Percentiles rank a stretch among this genome's conserved stretches.
phyloP scores from a whole-genome alignment of 1,284 basidiomycete species.

The Marasmius oreades region DNA sequence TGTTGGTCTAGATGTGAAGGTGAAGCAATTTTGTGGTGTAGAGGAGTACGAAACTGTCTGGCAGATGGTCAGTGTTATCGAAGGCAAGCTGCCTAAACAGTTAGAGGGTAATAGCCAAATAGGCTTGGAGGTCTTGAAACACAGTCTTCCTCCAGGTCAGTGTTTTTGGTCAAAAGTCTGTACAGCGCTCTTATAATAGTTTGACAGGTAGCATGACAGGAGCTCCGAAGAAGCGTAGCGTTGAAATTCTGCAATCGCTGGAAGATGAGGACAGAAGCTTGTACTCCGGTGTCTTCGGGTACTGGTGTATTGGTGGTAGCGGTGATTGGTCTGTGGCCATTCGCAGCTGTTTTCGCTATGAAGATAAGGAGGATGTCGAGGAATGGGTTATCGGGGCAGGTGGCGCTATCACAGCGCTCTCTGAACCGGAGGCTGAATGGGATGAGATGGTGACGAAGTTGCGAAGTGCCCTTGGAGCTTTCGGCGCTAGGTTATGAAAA shows the following conservation, averaged over 20 bases:
- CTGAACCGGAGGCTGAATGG: slow-evolving; percentile 87
- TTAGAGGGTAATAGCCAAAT: slow-evolving; percentile 41
- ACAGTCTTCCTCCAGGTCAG: slow-evolving; percentile 85
- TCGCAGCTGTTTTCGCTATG: slow-evolving; percentile 84
- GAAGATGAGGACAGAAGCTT: slow-evolving; percentile 74
- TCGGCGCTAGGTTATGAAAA: slow-evolving; percentile 29
- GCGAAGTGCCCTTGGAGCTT: slow-evolving; percentile 65
- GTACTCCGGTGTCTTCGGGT: slow-evolving; percentile 95
- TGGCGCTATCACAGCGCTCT: slow-evolving; percentile 94
- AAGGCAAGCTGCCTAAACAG: slow-evolving; percentile 49
- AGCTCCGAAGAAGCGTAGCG: slow-evolving; percentile 91
- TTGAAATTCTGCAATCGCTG: slow-evolving; percentile 84
- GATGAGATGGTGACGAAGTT: slow-evolving; percentile 91
- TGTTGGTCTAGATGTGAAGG: slow-evolving; percentile 73
- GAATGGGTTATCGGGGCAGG: slow-evolving; percentile 86
- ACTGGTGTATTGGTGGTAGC: slow-evolving; percentile 85
- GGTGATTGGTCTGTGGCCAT: slow-evolving; percentile 97
- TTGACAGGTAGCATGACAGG: slow-evolving; percentile 91
- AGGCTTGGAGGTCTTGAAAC: slow-evolving; percentile 76
- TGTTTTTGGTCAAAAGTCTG: background rate
- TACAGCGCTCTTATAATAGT: background rate
- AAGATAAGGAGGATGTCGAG: slow-evolving; percentile 40
- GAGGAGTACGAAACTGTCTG: slow-evolving; percentile 96
- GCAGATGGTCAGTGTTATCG: slow-evolving; percentile 94
- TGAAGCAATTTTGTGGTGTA: slow-evolving; percentile 84